Conservation (phyloP, 192 early-diverging fungal species). For the Gamsiella multidivaricata region DNA sequence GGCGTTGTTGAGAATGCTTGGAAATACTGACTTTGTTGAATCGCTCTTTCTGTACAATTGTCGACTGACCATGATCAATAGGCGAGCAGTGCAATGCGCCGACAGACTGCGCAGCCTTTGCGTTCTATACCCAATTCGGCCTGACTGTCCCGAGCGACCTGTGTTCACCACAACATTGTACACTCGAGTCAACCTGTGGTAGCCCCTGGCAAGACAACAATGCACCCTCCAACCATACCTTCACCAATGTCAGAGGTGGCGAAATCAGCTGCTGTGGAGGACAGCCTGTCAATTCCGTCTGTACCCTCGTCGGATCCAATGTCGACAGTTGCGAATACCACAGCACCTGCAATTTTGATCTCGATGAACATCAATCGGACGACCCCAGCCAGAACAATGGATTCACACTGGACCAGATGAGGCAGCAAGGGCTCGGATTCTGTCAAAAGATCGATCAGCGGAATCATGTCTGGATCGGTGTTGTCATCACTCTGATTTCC, state of each 20-base stretch:
- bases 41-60: no score
- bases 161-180: conserved; percentile 66
- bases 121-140: conserved; percentile 43
- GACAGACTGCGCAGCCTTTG: conserved; percentile 66
- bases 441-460: conserved; percentile 62
- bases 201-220: conserved; percentile 67
- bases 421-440: conserved; percentile 48
- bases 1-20: no score
- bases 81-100: conserved; percentile 61
- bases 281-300: conserved; percentile 50
- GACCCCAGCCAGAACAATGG: conserved; percentile 6
- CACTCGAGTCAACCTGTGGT: conserved; percentile 69
- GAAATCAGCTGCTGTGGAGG: conserved; percentile 66
- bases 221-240: conserved; percentile 56
- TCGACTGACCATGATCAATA: conserved; percentile 15
- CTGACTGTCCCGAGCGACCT: conserved; percentile 37
- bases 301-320: conserved; percentile 56
- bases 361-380: background rate
- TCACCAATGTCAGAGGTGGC: conserved; percentile 25
- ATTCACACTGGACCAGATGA: conserved; percentile 28
- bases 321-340: conserved; percentile 64
- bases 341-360: conserved; percentile 48
- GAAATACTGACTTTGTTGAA: no score
- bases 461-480: conserved; percentile 76
- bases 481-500: conserved; percentile 74